These are phyloP conservation scores for Calonectria pauciramosa DNA, from an alignment of 2,329 filamentous ascomycete genomes.

Conservation along the genomic window DNA sequence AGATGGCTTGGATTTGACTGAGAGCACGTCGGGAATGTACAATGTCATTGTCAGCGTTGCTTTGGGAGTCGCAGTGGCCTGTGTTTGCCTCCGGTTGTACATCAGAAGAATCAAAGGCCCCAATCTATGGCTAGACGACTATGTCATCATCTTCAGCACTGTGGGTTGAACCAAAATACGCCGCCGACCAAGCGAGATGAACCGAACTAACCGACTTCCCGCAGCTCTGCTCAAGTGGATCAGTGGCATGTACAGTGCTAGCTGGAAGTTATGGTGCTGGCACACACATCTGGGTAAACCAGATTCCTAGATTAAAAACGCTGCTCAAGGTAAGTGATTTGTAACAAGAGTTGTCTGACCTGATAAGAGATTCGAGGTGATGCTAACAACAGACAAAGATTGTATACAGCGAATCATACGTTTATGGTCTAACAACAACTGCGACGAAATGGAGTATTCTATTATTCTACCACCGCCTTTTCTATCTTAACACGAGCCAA, in stretches of 20 bases:
- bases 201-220: background rate
- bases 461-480: conserved; percentile 27
- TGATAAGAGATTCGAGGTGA: background rate
- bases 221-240: conserved; percentile 15
- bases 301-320: background rate
- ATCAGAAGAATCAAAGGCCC: conserved; percentile 22
- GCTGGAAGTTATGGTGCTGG: conserved; percentile 25
- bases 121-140: conserved; percentile 23
- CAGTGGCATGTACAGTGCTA: conserved; percentile 14
- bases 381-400: conserved; percentile 2
- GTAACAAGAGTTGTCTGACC: background rate
- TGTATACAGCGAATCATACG: conserved; percentile 17
- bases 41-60: conserved; percentile 12
- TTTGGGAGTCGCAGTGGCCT: conserved; percentile 17
- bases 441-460: conserved; percentile 28
- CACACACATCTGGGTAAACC: conserved; percentile 24
- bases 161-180: conserved; percentile 9
- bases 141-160: conserved; percentile 22
- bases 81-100: conserved; percentile 23
- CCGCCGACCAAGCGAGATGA: background rate
- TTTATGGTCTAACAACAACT: conserved; percentile 25
- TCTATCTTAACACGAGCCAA: background rate
- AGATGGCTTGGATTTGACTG: conserved; percentile 10
- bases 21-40: background rate
- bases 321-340: conserved; percentile 20